phyloP scores from a whole-genome alignment of 2,329 filamentous ascomycete genomes.

The Fusarium verrucosum region DNA sequence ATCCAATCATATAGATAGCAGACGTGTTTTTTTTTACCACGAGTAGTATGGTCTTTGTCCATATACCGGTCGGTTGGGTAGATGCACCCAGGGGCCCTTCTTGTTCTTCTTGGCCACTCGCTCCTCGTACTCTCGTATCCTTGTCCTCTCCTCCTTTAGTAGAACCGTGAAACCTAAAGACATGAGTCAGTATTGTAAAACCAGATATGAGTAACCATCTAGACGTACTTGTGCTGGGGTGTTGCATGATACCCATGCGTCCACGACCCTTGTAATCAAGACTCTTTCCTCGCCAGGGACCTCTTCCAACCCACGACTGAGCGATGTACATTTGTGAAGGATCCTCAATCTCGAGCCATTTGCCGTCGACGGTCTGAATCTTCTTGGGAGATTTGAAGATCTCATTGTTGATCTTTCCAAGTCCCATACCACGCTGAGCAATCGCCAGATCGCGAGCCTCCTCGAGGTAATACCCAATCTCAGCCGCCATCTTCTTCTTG shows the following conservation, averaged over 20 bases:
- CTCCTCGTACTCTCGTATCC: conserved; percentile 82
- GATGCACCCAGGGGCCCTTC: conserved; percentile 83
- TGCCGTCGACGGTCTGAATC: conserved; percentile 79
- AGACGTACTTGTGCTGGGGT: conserved; percentile 78
- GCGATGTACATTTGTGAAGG: conserved; percentile 88
- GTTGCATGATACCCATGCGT: conserved; percentile 71
- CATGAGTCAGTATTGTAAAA: conserved; percentile 28
- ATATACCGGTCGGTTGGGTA: conserved; percentile 86
- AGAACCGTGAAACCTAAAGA: conserved; percentile 76
- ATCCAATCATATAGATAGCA: background rate
- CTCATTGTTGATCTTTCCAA: conserved; percentile 60
- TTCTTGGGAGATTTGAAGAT: conserved; percentile 53
- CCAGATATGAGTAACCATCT: background rate
- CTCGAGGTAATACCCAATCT: conserved; percentile 81
- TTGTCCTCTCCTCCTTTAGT: conserved; percentile 92
- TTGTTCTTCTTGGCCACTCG: conserved; percentile 77
- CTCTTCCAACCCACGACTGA: conserved; percentile 90
- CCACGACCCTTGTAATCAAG: conserved; percentile 81
- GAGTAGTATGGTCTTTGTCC: conserved; percentile 89
- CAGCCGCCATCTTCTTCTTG: conserved; percentile 88
- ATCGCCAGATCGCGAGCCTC: conserved; percentile 84
- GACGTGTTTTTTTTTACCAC: conserved; percentile 68
- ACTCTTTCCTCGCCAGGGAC: conserved; percentile 65
- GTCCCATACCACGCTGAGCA: conserved; percentile 84
- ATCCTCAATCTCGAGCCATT: conserved; percentile 74